phyloP scores from a whole-genome alignment of 2,329 filamentous ascomycete genomes.

The Arthrobotrys megalospora region DNA sequence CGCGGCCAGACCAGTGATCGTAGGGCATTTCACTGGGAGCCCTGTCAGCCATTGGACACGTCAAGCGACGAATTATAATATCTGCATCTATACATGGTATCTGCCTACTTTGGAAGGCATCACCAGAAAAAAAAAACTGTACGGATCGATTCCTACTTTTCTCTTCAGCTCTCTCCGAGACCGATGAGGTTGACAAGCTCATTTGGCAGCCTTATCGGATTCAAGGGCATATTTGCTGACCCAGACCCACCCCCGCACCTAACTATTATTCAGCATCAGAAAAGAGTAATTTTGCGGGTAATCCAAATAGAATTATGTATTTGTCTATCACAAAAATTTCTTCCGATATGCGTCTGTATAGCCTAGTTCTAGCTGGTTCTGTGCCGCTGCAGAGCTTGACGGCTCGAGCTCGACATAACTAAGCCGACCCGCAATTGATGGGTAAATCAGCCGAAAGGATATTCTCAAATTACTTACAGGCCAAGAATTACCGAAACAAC shows the following conservation, averaged over 20 bases:
- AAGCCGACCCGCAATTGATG: constrained; percentile 16
- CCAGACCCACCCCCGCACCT: not conserved
- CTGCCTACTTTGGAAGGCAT: constrained; percentile 32
- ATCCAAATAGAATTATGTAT: not conserved
- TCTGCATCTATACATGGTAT: constrained; percentile 27
- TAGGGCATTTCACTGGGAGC: not conserved
- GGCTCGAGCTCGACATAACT: not conserved
- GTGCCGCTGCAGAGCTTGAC: constrained; percentile 3
- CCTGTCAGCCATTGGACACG: constrained; percentile 45
- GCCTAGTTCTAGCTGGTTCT: not conserved
- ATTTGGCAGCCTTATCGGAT: constrained; percentile 41
- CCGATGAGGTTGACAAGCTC: constrained; percentile 48
- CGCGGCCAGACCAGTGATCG: not conserved
- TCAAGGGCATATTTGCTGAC: not conserved
- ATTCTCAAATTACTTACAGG: not conserved
- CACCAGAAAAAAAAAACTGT: constrained; percentile 1
- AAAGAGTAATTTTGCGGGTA: not conserved
- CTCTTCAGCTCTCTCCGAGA: constrained; percentile 22
- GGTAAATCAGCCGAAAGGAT: constrained; percentile 24
- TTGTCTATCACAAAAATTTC: constrained; percentile 10
- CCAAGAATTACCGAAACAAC: constrained; percentile 6
- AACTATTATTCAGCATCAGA: not conserved
- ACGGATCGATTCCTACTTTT: constrained; percentile 39
- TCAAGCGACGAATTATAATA: constrained; percentile 39
- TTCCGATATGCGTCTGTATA: constrained; percentile 6